Base-by-base conservation (phyloP, 2,329 filamentous ascomycete genomes). In the Fusarium annulatum region DNA sequence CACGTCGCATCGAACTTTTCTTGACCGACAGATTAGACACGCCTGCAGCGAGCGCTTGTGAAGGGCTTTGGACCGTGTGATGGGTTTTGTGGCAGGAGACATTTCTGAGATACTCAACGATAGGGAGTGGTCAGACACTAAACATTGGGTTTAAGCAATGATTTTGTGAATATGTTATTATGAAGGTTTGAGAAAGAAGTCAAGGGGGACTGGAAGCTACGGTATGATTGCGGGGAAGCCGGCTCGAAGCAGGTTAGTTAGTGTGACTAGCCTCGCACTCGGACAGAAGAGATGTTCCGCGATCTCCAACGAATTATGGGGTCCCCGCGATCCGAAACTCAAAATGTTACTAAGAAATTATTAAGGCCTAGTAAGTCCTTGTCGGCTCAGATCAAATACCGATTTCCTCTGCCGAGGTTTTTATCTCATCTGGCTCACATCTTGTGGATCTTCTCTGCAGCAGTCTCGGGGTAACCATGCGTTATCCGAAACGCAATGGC, bases 1-100 rank as follows among this genome's bases (percentile, higher is more conserved):
- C 28, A 61, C 59, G 39, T 61, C 49, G 49, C 59, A 61, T 16
- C 59, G 59, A 9, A 61, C 59, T 1, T 56, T 61, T 56, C 59
- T 18, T 16, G 59, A 61, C 52, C 59, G 52, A 38, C 49, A 61
- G 4, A 19, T 30, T 10, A 61, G 33, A 38, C 59, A 61, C 4
- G 59, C 59, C 14, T 61, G 59, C 0, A 61, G 0, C 4, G 59
- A 61, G 39, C 59, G 59, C 23, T 16, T 36, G 33, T 23, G 38
- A 0, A 7, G 16, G 5, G 59, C 38, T n/a, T 61, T 61, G 8
- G 59, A 61, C 16, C 21, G 38, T 3, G n/a, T 34, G 2, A 4
- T 3, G 0, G 30, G 7, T 3, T 34, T 51, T 5, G 48, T 19
- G 0, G 48, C 15, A 9, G 28, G 46, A 33, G 46, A 12, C 46